Base-by-base conservation (phyloP, 1,284 basidiomycete genomes). In the Neolentinus lepideus region DNA sequence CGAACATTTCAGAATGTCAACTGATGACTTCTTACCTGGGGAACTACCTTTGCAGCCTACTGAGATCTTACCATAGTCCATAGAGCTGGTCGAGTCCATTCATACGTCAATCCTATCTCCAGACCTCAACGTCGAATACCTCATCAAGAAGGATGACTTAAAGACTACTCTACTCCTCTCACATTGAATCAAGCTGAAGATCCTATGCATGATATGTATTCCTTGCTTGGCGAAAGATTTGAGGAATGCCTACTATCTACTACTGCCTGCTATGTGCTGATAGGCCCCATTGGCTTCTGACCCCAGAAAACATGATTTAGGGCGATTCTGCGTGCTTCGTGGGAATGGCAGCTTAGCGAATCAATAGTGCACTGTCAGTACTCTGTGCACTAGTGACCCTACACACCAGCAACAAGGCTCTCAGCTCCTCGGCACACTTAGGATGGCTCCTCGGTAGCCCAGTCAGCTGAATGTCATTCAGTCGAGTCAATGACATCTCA, bases 11-110 rank as follows among this genome's bases (percentile, higher is more conserved):
- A 71, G 52, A 70, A 69, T 52, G 57, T 62, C 1, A 71, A 71
- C 52, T 52, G 61, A 12, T 47, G 66, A 47, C 59, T 72, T 21
- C 47, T 56, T 0, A 55, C 62, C 0, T 70, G 65, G 67, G 67
- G 67, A 35, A 56, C 62, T 2, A 57, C 66, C 0, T 68, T 68
- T 54, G 33, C 64, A 12, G 67, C 68, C 0, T 71, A 63, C 56
- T n/a, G 68, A 1, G 56, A 56, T 1, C 52, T 75, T 14, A 43
- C 63, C 4, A 72, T 74, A 11, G 58, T 73, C 2, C 71, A 73
- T 53, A 62, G 66, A n/a, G 63, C 70, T 1, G 72, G 71, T 8
- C 53, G 63, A 8, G 62, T 69, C 0, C 71, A 74, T 51, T 70
- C 62, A n/a, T 66, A 66, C 56, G 63, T 65, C 6, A 64, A 66